Evolutionary conservation across 306 rosid genomes (phyloP), one percentile per base, ranked within the genome.

Genomic region (Lagenaria siceraria): DNA sequence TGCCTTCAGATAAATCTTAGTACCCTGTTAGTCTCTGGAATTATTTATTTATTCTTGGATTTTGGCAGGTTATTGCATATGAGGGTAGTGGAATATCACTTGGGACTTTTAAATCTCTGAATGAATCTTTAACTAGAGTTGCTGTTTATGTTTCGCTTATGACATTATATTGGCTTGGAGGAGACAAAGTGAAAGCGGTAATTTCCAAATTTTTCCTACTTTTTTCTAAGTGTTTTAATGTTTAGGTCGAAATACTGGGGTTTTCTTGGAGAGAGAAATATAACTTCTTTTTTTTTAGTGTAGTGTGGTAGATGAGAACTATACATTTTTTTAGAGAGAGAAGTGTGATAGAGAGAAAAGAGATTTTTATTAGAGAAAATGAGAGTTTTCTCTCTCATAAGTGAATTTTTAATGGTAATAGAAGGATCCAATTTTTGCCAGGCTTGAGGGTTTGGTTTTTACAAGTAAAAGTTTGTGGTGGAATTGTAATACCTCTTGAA

Each of bases 101-200:
- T 72, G 99, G 93, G 63, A 85, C 84, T 81, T 95, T 90, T 77
- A 95, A 89, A 82, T 90, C 98, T 60, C 46, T 89, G 36, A 95
- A 95, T 65, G 97, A 95, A 85, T 92, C 97, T 43, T 78, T 92
- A 85, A 95, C 97, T 66, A 92, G 98, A 82, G 90, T 84, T 77
- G 98, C 96, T 78, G 93, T 95, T 77, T 95, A 89, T 82, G 71
- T 95, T 82, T 95, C 98, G 62, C 82, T 92, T 27, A 62, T 86
- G 60, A 88, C 93, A 61, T 83, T 95, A 36, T 92, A 95, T 81
- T 83, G 88, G 82, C 97, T 95, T 71, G 98, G 98, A 74, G 99
- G 99, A 84, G 91, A 88, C 93, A 95, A 92, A 87, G 99, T 95
- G 80, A 95, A 89, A 86, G 97, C 99, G 84, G 97, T 92, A 84